Evolutionary conservation across 1,139 yeast genomes (phyloP), one percentile per base, ranked within the genome.

Genomic region (Debaryomyces singareniensis): DNA sequence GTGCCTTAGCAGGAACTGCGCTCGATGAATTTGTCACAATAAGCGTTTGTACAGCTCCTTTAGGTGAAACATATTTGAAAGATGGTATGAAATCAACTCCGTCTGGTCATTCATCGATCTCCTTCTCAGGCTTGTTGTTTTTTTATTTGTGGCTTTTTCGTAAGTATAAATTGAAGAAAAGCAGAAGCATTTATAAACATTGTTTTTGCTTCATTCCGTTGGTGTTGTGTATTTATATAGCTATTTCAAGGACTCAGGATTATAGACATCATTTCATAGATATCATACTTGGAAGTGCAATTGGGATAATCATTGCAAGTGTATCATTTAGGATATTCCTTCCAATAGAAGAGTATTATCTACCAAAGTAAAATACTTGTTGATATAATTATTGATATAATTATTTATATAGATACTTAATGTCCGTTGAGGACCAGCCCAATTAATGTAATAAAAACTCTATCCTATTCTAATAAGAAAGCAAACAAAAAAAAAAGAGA

Each of bases 41-140:
- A 7, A 46, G 48, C 6, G 60, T 53, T 9, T 64, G 71, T 35
- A 50, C 64, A 2, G 55, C 62, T 2, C 70, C 70, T 0, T 52
- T 50, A 33, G 78, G 83, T 1, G 43, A 54, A 12, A 71, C 61
- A n/a, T 69, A 76, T 9, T 48, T 81, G 14, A 39, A 54, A 20
- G 95, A 84, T 44, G 95, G 94, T 0, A 68, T 80, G 61, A 72
- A 84, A 46, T 76, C 87, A 5, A 78, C 89, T 1, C 95, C 95
- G 1, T 78, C 87, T 1, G 95, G 94, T 7, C 95, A 84, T 48
- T 70, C 89, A 1, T 74, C 86, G 7, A 59, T 76, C 37, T 66
- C 85, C 18, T 84, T 83, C 52, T 59, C 83, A 1, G 79, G 85
- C 1, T 60, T 82, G 34, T 69, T 72, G n/a, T 82, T 67, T 49